phyloP scores from a whole-genome alignment of 305 asterid genomes.

The Nicotiana rustica region DNA sequence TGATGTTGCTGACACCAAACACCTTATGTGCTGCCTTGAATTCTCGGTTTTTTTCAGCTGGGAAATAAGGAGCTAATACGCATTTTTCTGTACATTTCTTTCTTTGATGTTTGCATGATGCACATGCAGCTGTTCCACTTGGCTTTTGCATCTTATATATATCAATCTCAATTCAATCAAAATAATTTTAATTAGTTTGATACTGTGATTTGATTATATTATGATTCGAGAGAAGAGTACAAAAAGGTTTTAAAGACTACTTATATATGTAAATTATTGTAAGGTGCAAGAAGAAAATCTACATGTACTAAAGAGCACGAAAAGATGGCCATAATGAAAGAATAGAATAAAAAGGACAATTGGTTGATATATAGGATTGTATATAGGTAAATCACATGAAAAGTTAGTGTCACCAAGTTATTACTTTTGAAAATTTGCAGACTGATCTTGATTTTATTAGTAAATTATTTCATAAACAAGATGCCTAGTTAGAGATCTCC shows the following conservation, averaged over 20 bases:
- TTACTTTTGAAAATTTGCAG: background rate
- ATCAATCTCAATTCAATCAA: background rate
- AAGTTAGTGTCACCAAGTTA: background rate
- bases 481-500: conserved; percentile 2
- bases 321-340: conserved; percentile 34
- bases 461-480: conserved; percentile 13
- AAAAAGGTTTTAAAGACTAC: background rate
- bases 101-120: conserved; percentile 95
- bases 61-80: conserved; percentile 67
- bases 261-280: conserved; percentile 23
- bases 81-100: conserved; percentile 83
- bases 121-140: conserved; percentile 64
- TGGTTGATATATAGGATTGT: conserved; percentile 29
- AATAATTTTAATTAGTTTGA: background rate
- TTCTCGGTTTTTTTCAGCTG: conserved; percentile 55
- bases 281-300: conserved; percentile 2
- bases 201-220: background rate
- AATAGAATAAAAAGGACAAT: conserved; percentile 27
- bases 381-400: conserved; percentile 31
- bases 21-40: conserved; percentile 80
- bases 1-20: conserved; percentile 80
- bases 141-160: conserved; percentile 22
- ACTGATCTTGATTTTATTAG: background rate
- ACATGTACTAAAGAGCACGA: conserved; percentile 17
- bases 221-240: background rate